phyloP scores from a whole-genome alignment of 2,329 filamentous ascomycete species.

The Penicillium sp. region DNA sequence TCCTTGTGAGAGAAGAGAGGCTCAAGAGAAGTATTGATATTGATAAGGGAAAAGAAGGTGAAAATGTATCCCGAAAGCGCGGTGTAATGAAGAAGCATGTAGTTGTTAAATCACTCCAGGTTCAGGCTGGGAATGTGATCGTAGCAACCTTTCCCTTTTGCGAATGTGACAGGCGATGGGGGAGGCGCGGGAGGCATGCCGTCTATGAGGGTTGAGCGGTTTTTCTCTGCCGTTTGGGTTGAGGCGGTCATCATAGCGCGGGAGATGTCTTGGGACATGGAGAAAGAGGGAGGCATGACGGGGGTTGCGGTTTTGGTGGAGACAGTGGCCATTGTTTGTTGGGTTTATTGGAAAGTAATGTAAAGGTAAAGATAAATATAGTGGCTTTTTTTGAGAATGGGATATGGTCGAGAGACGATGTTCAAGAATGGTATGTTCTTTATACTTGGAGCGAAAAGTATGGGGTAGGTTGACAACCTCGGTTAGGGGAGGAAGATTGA shows the following conservation, averaged over 20 bases:
- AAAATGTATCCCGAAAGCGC: neutral
- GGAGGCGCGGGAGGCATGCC: slow-evolving; percentile 28
- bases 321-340: slow-evolving; percentile 12
- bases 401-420: no score
- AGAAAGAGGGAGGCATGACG: slow-evolving; percentile 21
- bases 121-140: slow-evolving; percentile 23
- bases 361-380: neutral
- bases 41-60: no score
- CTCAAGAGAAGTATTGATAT: neutral
- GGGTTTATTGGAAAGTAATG: neutral
- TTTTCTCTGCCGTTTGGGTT: slow-evolving; percentile 32
- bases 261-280: slow-evolving; percentile 39
- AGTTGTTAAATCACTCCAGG: slow-evolving; percentile 15
- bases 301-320: slow-evolving; percentile 23
- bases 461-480: slow-evolving; percentile 6
- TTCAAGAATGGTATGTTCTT: no score
- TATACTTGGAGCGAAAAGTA: neutral
- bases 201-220: slow-evolving; percentile 19
- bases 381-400: no score
- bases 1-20: neutral
- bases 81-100: neutral
- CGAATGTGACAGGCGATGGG: slow-evolving; percentile 23
- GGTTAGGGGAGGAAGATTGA: neutral
- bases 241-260: slow-evolving; percentile 40
- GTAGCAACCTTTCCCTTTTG: slow-evolving; percentile 8